phyloP scores from a whole-genome alignment of 2,329 filamentous ascomycete species.

The Colletotrichum trifolii region DNA sequence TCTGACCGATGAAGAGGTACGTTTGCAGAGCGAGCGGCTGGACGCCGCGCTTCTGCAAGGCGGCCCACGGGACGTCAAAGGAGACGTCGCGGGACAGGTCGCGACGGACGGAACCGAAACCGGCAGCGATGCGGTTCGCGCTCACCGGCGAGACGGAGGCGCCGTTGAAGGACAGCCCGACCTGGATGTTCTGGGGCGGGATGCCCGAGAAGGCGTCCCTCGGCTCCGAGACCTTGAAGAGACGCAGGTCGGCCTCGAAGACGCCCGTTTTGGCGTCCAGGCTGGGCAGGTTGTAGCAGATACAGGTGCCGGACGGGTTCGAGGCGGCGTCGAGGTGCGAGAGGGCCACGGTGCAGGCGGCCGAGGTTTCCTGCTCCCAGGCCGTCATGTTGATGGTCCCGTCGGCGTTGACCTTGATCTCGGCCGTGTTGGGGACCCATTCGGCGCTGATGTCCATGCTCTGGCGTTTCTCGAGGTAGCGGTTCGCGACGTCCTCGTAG shows the following conservation, averaged over 20 bases:
- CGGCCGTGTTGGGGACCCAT: constrained; percentile 34
- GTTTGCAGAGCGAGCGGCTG: constrained; percentile 64
- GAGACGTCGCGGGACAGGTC: constrained; percentile 36
- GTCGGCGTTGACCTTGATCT: constrained; percentile 52
- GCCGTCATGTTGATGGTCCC: constrained; percentile 63
- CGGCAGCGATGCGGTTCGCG: constrained; percentile 41
- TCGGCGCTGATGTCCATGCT: constrained; percentile 19
- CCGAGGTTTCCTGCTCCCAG: constrained; percentile 65
- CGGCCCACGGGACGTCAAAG: constrained; percentile 17
- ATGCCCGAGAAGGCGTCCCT: constrained; percentile 65
- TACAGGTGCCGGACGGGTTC: constrained; percentile 81
- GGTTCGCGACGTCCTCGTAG: constrained; percentile 36
- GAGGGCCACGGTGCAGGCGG: constrained; percentile 70
- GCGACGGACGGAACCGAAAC: constrained; percentile 41
- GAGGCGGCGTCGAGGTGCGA: constrained; percentile 65
- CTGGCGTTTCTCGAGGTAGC: constrained; percentile 40
- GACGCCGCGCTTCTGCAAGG: constrained; percentile 34
- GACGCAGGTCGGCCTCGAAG: constrained; percentile 81
- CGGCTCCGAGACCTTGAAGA: constrained; percentile 76
- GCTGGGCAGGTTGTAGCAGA: constrained; percentile 84
- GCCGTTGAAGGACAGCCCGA: constrained; percentile 65
- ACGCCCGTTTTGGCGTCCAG: constrained; percentile 74
- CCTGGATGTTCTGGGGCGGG: constrained; percentile 62
- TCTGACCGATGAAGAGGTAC: constrained; percentile 76
- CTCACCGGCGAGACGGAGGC: constrained; percentile 62